Base-by-base conservation (phyloP, 2,329 filamentous ascomycete genomes). In the Mycocentrospora acerina region DNA sequence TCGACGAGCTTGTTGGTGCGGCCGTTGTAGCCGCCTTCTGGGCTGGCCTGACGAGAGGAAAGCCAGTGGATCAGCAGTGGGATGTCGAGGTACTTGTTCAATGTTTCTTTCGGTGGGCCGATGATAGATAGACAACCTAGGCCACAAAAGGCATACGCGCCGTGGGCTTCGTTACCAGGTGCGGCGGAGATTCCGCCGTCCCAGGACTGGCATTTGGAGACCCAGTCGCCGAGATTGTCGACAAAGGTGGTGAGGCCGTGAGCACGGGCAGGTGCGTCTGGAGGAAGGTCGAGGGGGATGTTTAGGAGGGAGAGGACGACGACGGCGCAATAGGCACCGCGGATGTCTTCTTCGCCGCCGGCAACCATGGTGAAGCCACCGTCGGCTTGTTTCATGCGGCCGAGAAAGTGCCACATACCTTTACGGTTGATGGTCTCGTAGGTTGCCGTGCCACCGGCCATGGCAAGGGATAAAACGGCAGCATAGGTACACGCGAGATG, bases 1-100 rank as follows among this genome's bases (percentile, higher is more conserved):
- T 98, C 93, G 22, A 97, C 93, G 22, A 98, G 78, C 72, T 98
- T 98, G 76, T 97, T 97, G 18, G 91, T 95, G 54, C 93, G 85
- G 45, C 93, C 93, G 27, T 88, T 86, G 62, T 95, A 90, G 24
- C 93, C 93, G 49, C 90, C 90, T 67, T 97, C 93, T 3, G 91
- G 93, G 19, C 83, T 82, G 65, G 91, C 87, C 68, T 98, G 93
- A 43, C 90, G 84, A 29, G 88, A 83, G 7, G 89, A 91, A 26
- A 98, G 80, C 90, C 93, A 98, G 44, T 85, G 82, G 32, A 93
- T 77, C 37, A 98, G 77, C 35, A 82, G 75, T 45, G 83, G 79
- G 37, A 96, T 70, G 67, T 97, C 77, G 43, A 98, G 78, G 63
- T 79, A 91, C 80, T 78, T 82, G 44, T 81, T 77, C 50, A 96